Conservation (phyloP, 495 filamentous ascomycete genomes). For the Halenospora varia region DNA sequence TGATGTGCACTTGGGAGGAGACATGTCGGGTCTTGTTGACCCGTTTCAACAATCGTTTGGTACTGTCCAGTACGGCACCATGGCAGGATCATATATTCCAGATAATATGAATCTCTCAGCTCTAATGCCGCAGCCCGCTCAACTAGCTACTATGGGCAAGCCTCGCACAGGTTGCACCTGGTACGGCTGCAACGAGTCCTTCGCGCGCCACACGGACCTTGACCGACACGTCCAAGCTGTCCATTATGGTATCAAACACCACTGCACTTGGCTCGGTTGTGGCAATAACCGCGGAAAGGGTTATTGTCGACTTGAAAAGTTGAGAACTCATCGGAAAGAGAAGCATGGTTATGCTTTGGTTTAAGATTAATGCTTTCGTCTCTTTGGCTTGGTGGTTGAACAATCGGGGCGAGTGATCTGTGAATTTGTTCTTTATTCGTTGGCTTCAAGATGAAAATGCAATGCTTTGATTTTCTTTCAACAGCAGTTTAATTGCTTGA, state of each 20-base stretch:
- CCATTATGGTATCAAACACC: conserved; percentile 6
- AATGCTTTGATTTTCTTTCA: no score
- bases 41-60: no score
- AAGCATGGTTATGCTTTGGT: conserved; percentile 6
- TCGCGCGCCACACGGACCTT: background rate
- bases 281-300: conserved; percentile 3
- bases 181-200: background rate
- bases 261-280: conserved; percentile 1
- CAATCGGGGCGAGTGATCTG: background rate
- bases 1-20: no score
- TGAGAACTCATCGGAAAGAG: conserved; percentile 7
- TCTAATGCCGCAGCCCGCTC: background rate
- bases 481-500: no score
- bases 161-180: background rate
- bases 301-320: conserved; percentile 7
- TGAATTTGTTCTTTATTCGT: no score
- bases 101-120: background rate
- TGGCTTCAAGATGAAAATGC: no score
- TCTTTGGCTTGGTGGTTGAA: background rate
- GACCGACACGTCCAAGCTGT: background rate
- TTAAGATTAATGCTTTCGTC: background rate
- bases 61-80: no score
- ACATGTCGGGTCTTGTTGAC: no score
- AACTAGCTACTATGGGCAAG: background rate
- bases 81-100: background rate